Evolutionary conservation across 2,329 filamentous ascomycete genomes (phyloP), one percentile per base, ranked within the genome.

Genomic region (Fusarium verticillioides): DNA sequence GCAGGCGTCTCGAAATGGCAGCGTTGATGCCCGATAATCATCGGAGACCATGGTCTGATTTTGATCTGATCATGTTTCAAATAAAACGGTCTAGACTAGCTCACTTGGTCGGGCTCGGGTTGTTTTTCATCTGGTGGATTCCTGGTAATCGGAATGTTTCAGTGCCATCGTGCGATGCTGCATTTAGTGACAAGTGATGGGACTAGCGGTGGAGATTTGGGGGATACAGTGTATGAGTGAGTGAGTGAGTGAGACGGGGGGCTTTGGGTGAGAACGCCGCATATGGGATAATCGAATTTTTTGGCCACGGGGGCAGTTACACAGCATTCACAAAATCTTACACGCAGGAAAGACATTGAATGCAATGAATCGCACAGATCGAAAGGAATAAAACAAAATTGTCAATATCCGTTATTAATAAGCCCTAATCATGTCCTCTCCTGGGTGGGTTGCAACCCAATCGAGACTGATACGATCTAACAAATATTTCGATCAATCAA

Each of bases 301-400:
- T 50, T 15, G 32, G 32, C 15, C 32, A 30, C 32, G 9, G n/a
- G 9, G 1, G 19, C 4, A 36, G n/a, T 50, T 47, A 36, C 40
- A 37, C 40, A 36, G n/a, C 18, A 47, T 36, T 11, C 9, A 18
- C 5, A 21, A 49, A 49, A 28, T 58, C 56, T 58, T 36, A 58
- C 32, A 37, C 30, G 42, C 32, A 58, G 50, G n/a, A 26, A 10
- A 37, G 34, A 34, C 19, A 21, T 21, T 28, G 13, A 11, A 36
- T 58, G 54, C 32, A 37, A 12, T 13, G 2, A 15, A 58, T 49
- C 54, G 54, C 54, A 58, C 54, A 58, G 26, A 58, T 49, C 54
- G 32, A 18, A 7, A 2, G 15, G 34, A 28, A 28, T 21, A 16
- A 21, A 21, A 21, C 5, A 19, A 21, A 15, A 10, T 28, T 21